Base-by-base conservation (phyloP, 2,329 filamentous ascomycete genomes). In the Colletotrichum tamarilloi region DNA sequence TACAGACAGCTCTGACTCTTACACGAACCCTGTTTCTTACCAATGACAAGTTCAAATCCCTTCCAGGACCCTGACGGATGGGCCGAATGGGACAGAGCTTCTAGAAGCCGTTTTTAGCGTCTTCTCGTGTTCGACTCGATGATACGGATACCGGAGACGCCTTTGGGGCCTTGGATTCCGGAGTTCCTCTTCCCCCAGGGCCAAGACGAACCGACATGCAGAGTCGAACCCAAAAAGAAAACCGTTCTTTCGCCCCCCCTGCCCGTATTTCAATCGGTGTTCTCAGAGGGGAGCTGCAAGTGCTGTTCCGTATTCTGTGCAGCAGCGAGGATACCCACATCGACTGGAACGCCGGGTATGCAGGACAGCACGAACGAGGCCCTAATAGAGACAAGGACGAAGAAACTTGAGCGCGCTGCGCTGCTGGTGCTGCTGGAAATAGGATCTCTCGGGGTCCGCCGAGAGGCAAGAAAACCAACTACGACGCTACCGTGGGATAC, bases 141-240 rank as follows among this genome's bases (percentile, higher is more conserved):
- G 38, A 42, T 42, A 42, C 38, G 38, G 38, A 42, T 35, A 24
- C 28, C 28, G 46, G 60, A 26, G 60, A 53, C n/a, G 49, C 32
- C 16, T 56, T 57, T 56, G n/a, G 52, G 52, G n/a, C 62, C 32
- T 28, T 24, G 16, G 49, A 28, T 26, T 55, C 14, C 19, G 22
- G 22, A n/a, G 19, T 55, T 26, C 52, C n/a, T 55, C n/a, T n/a
- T 26, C 22, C 52, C 26, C 26, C 9, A 24, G 26, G 52, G 62
- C 32, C 52, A 57, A 65, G 62, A 56, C 52, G 52, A 57, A 65
- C 32, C 32, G 62, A 42, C 42, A 65, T 65, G 32, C 52, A 65
- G 30, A 11, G 8, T 35, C 16, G 52, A 65, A 57, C 24, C 32
- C 62, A 56, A 46, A 57, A 5, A 26, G 24, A 26, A 24, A 16